These are phyloP conservation scores for Rhododendron ovatum DNA, from an alignment of 148 eudicot genomes.

Conservation along the genomic window DNA sequence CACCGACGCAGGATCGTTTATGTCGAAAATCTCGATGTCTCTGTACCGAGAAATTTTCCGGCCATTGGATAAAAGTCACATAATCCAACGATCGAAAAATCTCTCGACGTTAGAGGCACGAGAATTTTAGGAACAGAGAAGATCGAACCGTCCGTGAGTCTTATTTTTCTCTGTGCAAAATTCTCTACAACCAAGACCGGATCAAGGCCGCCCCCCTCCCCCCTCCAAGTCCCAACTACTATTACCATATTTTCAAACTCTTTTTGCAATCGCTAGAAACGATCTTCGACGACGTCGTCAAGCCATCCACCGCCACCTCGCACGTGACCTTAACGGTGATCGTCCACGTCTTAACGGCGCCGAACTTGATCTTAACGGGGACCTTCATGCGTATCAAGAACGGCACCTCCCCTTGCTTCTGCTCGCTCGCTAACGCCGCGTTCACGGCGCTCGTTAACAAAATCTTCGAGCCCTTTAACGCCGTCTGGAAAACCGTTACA, in stretches of 20 bases:
- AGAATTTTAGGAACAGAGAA: fast-evolving
- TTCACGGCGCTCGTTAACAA: slow-evolving; percentile 35
- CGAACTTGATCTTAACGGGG: slow-evolving; percentile 64
- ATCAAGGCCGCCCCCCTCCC: too few relatives aligned
- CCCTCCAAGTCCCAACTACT: too few relatives aligned
- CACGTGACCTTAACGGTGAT: slow-evolving; percentile 55
- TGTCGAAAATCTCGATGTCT: too few relatives aligned
- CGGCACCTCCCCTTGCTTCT: slow-evolving; percentile 40
- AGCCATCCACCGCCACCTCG: slow-evolving; percentile 42
- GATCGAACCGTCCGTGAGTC: not conserved
- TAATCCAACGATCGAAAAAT: too few relatives aligned
- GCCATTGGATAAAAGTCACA: too few relatives aligned
- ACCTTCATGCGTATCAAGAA: slow-evolving; percentile 36
- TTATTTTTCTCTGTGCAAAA: not conserved
- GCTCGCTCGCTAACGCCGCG: slow-evolving; percentile 30
- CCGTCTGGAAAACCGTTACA: slow-evolving; percentile 42
- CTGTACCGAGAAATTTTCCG: too few relatives aligned
- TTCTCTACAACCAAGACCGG: not conserved
- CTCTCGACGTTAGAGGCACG: too few relatives aligned
- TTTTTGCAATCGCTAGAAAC: slow-evolving; percentile 53
- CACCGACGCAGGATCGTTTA: too few relatives aligned
- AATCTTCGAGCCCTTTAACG: slow-evolving; percentile 48
- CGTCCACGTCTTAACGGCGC: slow-evolving; percentile 63
- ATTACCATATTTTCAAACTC: slow-evolving; percentile 52
- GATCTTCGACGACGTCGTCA: slow-evolving; percentile 45